phyloP scores from a whole-genome alignment of 164 flowering plant genomes.

The Magnolia officinalis region DNA sequence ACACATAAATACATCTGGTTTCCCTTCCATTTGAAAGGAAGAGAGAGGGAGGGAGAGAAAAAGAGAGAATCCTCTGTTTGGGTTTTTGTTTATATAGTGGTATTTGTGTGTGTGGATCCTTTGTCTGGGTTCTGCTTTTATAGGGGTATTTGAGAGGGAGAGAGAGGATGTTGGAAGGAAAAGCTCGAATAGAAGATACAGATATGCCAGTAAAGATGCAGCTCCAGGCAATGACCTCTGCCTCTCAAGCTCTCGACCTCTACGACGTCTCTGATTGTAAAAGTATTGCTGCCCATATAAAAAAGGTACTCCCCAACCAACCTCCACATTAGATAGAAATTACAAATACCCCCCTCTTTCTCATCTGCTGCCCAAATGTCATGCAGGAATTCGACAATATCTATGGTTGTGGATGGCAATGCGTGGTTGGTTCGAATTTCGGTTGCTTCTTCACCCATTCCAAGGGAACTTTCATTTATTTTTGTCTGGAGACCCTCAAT shows the following conservation, averaged over 20 bases:
- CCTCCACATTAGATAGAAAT: not conserved
- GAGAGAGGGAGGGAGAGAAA: no score
- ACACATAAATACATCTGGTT: no score
- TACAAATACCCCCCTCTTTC: not conserved
- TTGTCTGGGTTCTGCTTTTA: not conserved
- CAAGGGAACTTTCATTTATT: slow-evolving; percentile 79
- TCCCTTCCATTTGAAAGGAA: no score
- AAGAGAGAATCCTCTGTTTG: not conserved
- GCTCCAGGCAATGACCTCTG: slow-evolving; percentile 74
- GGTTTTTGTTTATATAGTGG: not conserved
- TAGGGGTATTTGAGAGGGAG: not conserved
- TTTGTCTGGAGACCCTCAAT: slow-evolving; percentile 63
- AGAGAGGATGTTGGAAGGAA: slow-evolving; percentile 85
- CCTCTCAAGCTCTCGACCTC: slow-evolving; percentile 82
- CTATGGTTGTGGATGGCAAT: slow-evolving; percentile 85
- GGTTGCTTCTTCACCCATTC: slow-evolving; percentile 86
- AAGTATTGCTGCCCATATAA: slow-evolving; percentile 81
- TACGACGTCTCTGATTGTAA: slow-evolving; percentile 79
- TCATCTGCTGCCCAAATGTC: not conserved
- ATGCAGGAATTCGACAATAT: slow-evolving; percentile 67
- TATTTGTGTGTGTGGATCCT: not conserved
- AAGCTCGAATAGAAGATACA: slow-evolving; percentile 72
- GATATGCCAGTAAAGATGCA: slow-evolving; percentile 97
- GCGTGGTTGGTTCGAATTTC: slow-evolving; percentile 85
- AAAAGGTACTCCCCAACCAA: slow-evolving; percentile 44